Percentiles rank a stretch among this genome's conserved stretches.
Conservation (phyloP, 2,329 filamentous ascomycete species). For the Acephala macrosclerotiorum region DNA sequence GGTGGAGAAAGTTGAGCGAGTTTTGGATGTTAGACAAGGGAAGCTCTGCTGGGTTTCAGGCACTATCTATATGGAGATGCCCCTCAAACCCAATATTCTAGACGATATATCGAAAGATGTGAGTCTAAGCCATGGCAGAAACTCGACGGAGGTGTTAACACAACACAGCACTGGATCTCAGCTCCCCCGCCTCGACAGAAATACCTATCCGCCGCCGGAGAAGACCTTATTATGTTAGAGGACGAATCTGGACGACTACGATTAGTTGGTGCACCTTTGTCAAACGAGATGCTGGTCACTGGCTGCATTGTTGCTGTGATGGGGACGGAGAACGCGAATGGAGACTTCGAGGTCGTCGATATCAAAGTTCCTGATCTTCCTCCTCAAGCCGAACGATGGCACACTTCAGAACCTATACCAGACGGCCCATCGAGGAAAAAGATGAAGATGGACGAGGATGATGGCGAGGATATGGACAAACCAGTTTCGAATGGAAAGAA, state of each 20-base stretch:
- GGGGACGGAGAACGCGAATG: conserved; percentile 90
- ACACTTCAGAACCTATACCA: conserved; percentile 59
- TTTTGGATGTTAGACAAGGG: conserved; percentile 94
- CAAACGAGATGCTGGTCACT: conserved; percentile 79
- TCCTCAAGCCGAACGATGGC: conserved; percentile 82
- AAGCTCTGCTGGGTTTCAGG: conserved; percentile 95
- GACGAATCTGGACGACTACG: conserved; percentile 92
- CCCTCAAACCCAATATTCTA: conserved; percentile 92
- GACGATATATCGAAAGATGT: conserved; percentile 95
- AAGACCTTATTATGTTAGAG: conserved; percentile 83
- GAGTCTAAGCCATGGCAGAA: conserved; percentile 42
- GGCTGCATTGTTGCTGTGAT: conserved; percentile 94
- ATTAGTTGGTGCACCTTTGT: conserved; percentile 75
- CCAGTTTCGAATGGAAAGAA: conserved; percentile 54
- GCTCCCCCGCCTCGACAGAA: conserved; percentile 80
- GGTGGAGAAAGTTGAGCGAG: conserved; percentile 80
- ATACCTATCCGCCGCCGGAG: conserved; percentile 69
- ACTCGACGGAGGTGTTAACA: conserved; percentile 22
- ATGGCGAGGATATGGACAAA: conserved; percentile 54
- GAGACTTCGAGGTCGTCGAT: conserved; percentile 92
- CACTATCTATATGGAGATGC: conserved; percentile 97
- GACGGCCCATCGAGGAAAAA: conserved; percentile 48
- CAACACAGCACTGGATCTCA: conserved; percentile 80
- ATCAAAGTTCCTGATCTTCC: conserved; percentile 87
- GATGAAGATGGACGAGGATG: conserved; percentile 54